Evolutionary conservation across 2,329 filamentous ascomycete genomes (phyloP).

Genomic region (Tolypocladium guangdongense): DNA sequence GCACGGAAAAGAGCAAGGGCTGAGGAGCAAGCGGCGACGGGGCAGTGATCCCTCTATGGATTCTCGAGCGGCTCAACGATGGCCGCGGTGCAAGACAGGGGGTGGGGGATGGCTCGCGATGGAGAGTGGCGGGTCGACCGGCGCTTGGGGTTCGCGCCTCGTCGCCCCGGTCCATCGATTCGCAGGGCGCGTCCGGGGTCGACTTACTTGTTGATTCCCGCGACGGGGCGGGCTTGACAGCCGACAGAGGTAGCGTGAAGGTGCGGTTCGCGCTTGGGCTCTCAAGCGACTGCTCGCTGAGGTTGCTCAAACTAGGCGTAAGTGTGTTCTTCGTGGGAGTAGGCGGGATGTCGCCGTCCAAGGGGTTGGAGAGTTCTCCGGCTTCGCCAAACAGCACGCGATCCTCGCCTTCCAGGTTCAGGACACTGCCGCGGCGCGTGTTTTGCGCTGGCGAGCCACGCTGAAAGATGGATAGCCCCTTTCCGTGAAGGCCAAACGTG

Average conservation of each 20-base stretch:
- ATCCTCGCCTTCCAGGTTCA: slow-evolving; percentile 74
- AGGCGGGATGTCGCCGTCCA: slow-evolving; percentile 62
- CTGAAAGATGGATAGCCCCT: slow-evolving; percentile 56
- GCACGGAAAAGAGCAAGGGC: slow-evolving; percentile 13
- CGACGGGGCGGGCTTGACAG: slow-evolving; percentile 23
- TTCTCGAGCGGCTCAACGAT: slow-evolving; percentile 24
- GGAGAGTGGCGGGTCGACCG: slow-evolving; percentile 16
- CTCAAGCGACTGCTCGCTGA: slow-evolving; percentile 29
- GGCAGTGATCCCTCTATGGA: slow-evolving; percentile 18
- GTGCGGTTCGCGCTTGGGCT: slow-evolving; percentile 37
- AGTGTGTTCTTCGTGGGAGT: slow-evolving; percentile 74
- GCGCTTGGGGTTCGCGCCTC: slow-evolving; percentile 5
- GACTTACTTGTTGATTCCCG: slow-evolving; percentile 36
- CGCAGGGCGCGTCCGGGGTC: slow-evolving; percentile 9
- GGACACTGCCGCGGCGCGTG: slow-evolving; percentile 54
- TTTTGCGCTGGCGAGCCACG: slow-evolving; percentile 36
- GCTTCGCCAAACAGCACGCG: slow-evolving; percentile 32
- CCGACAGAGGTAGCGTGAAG: slow-evolving; percentile 30
- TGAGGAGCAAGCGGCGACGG: slow-evolving; percentile 22
- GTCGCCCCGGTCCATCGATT: slow-evolving; percentile 5
- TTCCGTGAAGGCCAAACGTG: slow-evolving; percentile 43
- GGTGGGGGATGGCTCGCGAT: slow-evolving; percentile 19
- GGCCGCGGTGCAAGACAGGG: slow-evolving; percentile 22
- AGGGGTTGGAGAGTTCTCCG: slow-evolving; percentile 12
- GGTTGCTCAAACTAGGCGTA: slow-evolving; percentile 28